Evolutionary conservation across 805 yeast genomes (phyloP).

Genomic region (Saccharomycopsis sp.): DNA sequence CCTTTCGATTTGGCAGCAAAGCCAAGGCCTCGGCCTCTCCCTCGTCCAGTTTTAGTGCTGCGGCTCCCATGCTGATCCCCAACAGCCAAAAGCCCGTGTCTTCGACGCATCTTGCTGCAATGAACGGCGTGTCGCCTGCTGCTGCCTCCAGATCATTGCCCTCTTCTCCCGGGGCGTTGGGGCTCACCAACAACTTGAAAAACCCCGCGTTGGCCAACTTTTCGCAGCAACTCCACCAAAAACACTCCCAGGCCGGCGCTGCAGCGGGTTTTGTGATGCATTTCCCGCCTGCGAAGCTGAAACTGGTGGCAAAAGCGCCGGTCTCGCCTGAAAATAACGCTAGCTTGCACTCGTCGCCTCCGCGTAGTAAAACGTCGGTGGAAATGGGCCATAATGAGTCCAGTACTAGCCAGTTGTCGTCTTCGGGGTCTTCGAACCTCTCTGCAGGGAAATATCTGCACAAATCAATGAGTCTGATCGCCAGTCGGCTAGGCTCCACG

Average conservation of each 20-base stretch:
- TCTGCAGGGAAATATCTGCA: background rate
- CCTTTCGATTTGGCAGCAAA: slow-evolving; percentile 5
- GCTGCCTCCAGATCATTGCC: background rate
- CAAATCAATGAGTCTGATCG: background rate
- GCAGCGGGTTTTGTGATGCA: background rate
- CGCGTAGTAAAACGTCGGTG: background rate
- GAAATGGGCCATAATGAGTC: background rate
- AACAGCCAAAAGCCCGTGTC: background rate
- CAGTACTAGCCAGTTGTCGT: background rate
- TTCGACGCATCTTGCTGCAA: background rate
- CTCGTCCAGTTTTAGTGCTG: background rate
- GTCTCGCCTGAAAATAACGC: background rate
- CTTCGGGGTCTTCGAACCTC: background rate
- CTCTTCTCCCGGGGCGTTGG: background rate
- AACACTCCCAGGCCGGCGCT: background rate
- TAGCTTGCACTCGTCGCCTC: too few species aligned
- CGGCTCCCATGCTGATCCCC: background rate
- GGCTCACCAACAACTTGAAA: background rate
- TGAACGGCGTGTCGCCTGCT: background rate
- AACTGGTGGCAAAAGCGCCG: background rate
- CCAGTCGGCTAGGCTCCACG: background rate
- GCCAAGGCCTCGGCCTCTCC: background rate
- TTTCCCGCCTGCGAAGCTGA: background rate
- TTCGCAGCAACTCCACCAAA: background rate
- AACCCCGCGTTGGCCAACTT: background rate